These are phyloP conservation scores for Helotiales sp. DNA, from an alignment of 2,329 filamentous ascomycete genomes.

Conservation along the genomic window DNA sequence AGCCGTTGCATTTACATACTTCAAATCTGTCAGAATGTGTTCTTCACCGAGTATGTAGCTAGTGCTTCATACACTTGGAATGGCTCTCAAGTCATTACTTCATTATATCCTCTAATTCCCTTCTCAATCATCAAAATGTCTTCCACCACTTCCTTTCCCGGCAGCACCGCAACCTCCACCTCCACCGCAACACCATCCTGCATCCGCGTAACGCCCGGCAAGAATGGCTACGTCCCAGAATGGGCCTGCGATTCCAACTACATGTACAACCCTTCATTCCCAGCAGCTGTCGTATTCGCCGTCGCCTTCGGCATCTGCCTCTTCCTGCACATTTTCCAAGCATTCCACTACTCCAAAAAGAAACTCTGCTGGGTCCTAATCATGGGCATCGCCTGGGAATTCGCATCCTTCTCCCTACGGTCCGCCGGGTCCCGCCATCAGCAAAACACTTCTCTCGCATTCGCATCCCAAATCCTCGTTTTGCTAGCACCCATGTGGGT, in stretches of 20 bases:
- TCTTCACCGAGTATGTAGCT: slow-evolving; percentile 9
- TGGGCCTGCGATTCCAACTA: slow-evolving; percentile 46
- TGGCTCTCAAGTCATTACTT: background rate
- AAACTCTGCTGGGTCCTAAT: slow-evolving; percentile 51
- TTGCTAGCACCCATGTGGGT: slow-evolving; percentile 45
- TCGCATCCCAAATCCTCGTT: slow-evolving; percentile 49
- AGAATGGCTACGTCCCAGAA: slow-evolving; percentile 46
- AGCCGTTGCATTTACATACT: background rate
- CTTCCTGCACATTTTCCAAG: slow-evolving; percentile 45
- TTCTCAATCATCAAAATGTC: slow-evolving; percentile 24
- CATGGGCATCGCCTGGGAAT: slow-evolving; percentile 51
- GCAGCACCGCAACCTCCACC: slow-evolving; percentile 26
- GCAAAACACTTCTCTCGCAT: slow-evolving; percentile 42
- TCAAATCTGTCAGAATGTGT: background rate
- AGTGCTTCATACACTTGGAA: background rate
- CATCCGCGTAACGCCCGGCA: slow-evolving; percentile 43
- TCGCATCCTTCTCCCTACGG: slow-evolving; percentile 48
- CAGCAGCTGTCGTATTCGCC: slow-evolving; percentile 45
- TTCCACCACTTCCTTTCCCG: slow-evolving; percentile 23
- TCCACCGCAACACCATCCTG: slow-evolving; percentile 31
- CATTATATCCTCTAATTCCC: background rate
- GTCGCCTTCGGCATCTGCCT: slow-evolving; percentile 45
- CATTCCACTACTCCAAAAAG: slow-evolving; percentile 45
- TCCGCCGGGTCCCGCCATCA: slow-evolving; percentile 49
- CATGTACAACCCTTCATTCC: slow-evolving; percentile 47